phyloP scores from a whole-genome alignment of 2,329 filamentous ascomycete species.

The Phaeophleospora eucalypticola region DNA sequence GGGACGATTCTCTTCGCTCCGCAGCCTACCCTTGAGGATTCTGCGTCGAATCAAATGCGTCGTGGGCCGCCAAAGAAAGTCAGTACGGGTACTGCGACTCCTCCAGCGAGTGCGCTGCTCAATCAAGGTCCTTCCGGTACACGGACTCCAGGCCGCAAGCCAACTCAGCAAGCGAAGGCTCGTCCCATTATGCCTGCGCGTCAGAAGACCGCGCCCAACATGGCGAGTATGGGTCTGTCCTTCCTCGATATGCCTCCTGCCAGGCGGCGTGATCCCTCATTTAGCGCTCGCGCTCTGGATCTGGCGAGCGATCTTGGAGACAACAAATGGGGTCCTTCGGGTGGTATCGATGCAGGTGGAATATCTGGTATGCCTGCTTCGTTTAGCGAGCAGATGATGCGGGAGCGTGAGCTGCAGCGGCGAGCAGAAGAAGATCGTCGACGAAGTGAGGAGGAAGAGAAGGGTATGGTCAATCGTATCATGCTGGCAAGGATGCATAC shows the following conservation, averaged over 20 bases:
- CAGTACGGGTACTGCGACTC: slow-evolving; percentile 24
- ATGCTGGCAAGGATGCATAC: slow-evolving; percentile 90
- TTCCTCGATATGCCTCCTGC: slow-evolving; percentile 25
- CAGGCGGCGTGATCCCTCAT: slow-evolving; percentile 54
- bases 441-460: slow-evolving; percentile 48
- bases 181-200: slow-evolving; percentile 54
- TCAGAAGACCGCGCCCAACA: slow-evolving; percentile 26
- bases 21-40: slow-evolving; percentile 26
- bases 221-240: slow-evolving; percentile 14
- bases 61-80: slow-evolving; percentile 23
- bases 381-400: slow-evolving; percentile 48
- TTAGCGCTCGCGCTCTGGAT: slow-evolving; percentile 60
- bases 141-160: slow-evolving; percentile 12
- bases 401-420: slow-evolving; percentile 50
- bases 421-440: slow-evolving; percentile 36
- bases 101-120: slow-evolving; percentile 14
- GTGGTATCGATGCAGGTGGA: slow-evolving; percentile 42
- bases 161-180: slow-evolving; percentile 39
- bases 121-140: slow-evolving; percentile 17
- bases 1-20: slow-evolving; percentile 85
- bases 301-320: slow-evolving; percentile 69
- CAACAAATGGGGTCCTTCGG: slow-evolving; percentile 54
- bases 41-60: slow-evolving; percentile 35
- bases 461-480: slow-evolving; percentile 71
- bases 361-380: slow-evolving; percentile 34